A percentile compares a stretch with the other conserved stretches of the same genome.
Conservation (phyloP, 495 filamentous ascomycete genomes). For the Aspergillus hancockii region DNA sequence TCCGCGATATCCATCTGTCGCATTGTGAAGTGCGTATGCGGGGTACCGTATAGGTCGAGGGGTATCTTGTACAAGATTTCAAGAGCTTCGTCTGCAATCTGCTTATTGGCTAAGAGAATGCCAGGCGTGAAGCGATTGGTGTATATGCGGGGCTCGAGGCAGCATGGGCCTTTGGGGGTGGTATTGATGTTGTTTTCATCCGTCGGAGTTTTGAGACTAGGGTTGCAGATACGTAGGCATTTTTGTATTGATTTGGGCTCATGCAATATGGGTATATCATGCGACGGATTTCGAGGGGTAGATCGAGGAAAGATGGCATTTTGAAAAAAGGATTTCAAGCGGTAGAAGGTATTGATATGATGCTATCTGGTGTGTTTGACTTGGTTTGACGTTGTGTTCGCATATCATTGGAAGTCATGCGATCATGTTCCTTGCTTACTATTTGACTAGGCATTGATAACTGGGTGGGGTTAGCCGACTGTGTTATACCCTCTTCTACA, state of each 20-base stretch:
- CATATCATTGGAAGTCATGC: too few relatives aligned
- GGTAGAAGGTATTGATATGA: too few relatives aligned
- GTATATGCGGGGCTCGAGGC: slow-evolving; percentile 14
- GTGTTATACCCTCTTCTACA: too few relatives aligned
- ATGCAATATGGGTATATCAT: slow-evolving; percentile 6
- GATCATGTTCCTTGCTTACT: too few relatives aligned
- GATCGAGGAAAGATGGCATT: background rate
- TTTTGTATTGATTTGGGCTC: slow-evolving; percentile 3
- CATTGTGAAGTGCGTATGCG: slow-evolving; percentile 20
- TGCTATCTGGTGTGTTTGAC: too few relatives aligned
- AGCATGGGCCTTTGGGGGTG: background rate
- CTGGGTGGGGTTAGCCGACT: too few relatives aligned
- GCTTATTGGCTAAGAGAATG: slow-evolving; percentile 22
- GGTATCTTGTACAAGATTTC: slow-evolving; percentile 21
- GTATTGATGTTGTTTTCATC: background rate
- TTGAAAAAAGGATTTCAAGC: too few relatives aligned
- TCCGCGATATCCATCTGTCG: slow-evolving; percentile 26
- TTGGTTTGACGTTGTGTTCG: too few relatives aligned
- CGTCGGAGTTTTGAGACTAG: background rate
- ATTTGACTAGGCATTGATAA: too few relatives aligned
- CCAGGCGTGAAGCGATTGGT: slow-evolving; percentile 18
- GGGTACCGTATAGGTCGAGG: slow-evolving; percentile 17
- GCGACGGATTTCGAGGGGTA: slow-evolving; percentile 8
- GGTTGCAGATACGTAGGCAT: background rate
- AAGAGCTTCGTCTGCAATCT: slow-evolving; percentile 23